A percentile compares a stretch with the other conserved stretches of the same genome.
phyloP scores from a whole-genome alignment of 2,329 filamentous ascomycete species.

The Magnaporthiopsis incrustans region DNA sequence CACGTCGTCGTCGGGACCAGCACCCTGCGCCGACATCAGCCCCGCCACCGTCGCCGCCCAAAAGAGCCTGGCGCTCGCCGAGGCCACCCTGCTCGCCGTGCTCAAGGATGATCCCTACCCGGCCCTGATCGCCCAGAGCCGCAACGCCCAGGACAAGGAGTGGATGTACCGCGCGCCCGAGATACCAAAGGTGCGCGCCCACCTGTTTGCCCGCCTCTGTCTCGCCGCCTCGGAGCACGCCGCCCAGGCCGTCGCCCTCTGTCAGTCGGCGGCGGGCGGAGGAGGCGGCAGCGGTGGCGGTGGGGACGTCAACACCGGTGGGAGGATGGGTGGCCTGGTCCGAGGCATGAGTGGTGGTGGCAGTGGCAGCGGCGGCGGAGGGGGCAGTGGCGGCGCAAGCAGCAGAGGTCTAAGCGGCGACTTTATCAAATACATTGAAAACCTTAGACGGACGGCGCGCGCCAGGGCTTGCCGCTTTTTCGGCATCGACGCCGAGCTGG shows the following conservation, averaged over 20 bases:
- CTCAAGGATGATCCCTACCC: constrained; percentile 94
- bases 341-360: not conserved
- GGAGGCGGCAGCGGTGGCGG: constrained; percentile 16
- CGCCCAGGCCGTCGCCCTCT: constrained; percentile 54
- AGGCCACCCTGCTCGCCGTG: constrained; percentile 83
- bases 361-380: constrained; percentile 21
- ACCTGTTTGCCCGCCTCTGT: constrained; percentile 81
- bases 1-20: constrained; percentile 25
- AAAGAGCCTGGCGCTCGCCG: constrained; percentile 65
- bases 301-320: not conserved
- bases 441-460: constrained; percentile 65
- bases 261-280: constrained; percentile 29
- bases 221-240: constrained; percentile 85
- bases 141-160: constrained; percentile 77
- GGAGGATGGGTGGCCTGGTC: constrained; percentile 1
- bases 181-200: constrained; percentile 80
- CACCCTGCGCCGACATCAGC: constrained; percentile 45
- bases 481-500: constrained; percentile 78
- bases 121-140: constrained; percentile 67
- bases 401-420: constrained; percentile 51
- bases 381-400: constrained; percentile 16
- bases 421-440: constrained; percentile 65
- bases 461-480: constrained; percentile 87
- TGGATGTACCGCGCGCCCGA: constrained; percentile 95
- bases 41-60: constrained; percentile 47